Evolutionary conservation across 2,329 filamentous ascomycete genomes (phyloP).

Genomic region (Fusarium hainanense): DNA sequence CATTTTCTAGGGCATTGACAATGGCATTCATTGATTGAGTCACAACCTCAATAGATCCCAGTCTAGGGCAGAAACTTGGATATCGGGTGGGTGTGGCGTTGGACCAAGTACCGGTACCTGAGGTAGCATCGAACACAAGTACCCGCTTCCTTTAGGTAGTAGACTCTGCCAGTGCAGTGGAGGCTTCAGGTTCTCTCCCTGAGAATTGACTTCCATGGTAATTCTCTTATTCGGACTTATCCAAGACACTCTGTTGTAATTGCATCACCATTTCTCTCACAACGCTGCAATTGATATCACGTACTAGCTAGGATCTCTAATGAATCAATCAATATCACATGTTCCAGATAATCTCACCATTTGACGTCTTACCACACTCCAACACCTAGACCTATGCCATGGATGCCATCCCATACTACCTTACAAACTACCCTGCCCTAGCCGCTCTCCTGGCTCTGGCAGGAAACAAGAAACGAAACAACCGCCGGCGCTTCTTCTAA

Average conservation of each 20-base stretch:
- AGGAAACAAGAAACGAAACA: conserved; percentile 47
- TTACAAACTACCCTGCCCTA: conserved; percentile 25
- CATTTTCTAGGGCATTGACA: background rate
- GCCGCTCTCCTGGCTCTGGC: conserved; percentile 39
- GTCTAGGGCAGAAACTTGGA: conserved; percentile 27
- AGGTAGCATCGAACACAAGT: conserved; percentile 20
- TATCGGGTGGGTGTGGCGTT: conserved; percentile 32
- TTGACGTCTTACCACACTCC: conserved; percentile 24
- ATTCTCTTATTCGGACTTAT: conserved; percentile 2
- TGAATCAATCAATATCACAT: conserved; percentile 19
- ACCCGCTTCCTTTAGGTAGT: conserved; percentile 12
- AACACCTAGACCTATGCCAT: conserved; percentile 12
- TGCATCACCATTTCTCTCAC: background rate
- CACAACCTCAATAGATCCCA: conserved; percentile 8
- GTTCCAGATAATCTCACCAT: conserved; percentile 11
- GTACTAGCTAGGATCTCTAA: conserved; percentile 3
- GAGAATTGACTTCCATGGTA: background rate
- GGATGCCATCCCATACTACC: background rate
- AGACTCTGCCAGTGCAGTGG: background rate
- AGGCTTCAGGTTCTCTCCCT: background rate
- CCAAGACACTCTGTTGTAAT: conserved; percentile 23
- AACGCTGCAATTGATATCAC: conserved; percentile 1
- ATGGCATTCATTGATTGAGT: conserved; percentile 23
- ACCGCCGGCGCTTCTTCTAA: conserved; percentile 42
- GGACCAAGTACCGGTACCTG: conserved; percentile 41